Conservation (phyloP, 805 yeast genomes). For the Metschnikowia vanudenii region DNA sequence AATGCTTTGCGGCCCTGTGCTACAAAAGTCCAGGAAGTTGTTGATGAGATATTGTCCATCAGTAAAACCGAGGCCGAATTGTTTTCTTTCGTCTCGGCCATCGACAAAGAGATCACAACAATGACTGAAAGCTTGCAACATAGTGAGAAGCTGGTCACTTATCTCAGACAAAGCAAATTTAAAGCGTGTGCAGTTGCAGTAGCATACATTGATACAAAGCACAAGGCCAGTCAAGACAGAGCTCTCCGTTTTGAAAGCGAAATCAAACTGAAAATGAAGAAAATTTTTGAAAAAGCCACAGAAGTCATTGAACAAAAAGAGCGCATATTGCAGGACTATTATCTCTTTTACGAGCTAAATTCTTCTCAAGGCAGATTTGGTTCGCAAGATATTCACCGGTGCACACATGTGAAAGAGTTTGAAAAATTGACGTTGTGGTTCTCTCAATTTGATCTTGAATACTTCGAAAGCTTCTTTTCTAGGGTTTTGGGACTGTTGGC, state of each 20-base stretch:
- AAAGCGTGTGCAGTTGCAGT: neutral
- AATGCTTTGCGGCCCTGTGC: constrained; percentile 1
- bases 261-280: neutral
- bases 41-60: constrained; percentile 3
- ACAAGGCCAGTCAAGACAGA: neutral
- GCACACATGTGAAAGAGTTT: neutral
- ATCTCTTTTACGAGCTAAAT: neutral
- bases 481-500: too few relatives aligned
- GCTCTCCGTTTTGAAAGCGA: neutral
- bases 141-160: neutral
- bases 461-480: neutral
- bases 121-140: constrained; percentile 1
- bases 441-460: neutral
- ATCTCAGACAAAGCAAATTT: neutral
- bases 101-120: constrained; percentile 5
- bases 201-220: neutral
- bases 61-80: constrained; percentile 6
- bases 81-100: constrained; percentile 6
- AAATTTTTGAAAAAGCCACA: neutral
- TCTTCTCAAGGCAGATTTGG: neutral
- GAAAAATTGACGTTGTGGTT: neutral
- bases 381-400: neutral
- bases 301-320: neutral
- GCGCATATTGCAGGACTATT: neutral
- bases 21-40: constrained; percentile 2